phyloP scores from a whole-genome alignment of 1,139 yeast genomes.

The Pichia sp. region DNA sequence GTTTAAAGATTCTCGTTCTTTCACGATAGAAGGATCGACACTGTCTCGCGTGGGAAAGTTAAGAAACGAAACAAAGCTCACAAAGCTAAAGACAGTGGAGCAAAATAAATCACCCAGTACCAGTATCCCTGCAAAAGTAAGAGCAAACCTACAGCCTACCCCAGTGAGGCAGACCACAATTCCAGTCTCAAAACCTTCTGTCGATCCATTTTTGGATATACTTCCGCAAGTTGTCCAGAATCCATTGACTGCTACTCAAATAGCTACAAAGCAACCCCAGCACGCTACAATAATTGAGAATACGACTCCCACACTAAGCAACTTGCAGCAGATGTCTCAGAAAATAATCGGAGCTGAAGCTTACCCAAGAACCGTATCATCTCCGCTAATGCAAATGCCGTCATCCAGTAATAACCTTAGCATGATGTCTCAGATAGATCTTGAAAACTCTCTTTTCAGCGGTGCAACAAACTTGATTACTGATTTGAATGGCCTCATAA shows the following conservation, averaged over 20 bases:
- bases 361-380: neutral
- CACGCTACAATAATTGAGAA: neutral
- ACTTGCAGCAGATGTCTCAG: neutral
- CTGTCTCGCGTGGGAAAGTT: conserved; percentile 17
- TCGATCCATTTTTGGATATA: conserved; percentile 19
- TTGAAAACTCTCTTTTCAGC: conserved; percentile 38
- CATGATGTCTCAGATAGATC: conserved; percentile 17
- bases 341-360: neutral
- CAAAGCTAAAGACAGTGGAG: neutral
- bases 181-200: conserved; percentile 5
- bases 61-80: conserved; percentile 14
- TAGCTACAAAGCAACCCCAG: neutral
- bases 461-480: conserved; percentile 51
- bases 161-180: conserved; percentile 1
- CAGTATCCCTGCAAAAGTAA: no score
- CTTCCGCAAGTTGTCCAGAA: conserved; percentile 35
- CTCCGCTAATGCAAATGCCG: neutral
- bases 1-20: conserved; percentile 34
- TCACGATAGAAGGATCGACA: conserved; percentile 14
- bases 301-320: neutral
- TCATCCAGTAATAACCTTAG: neutral
- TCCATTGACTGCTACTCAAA: conserved; percentile 13
- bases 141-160: no score
- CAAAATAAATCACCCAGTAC: no score
- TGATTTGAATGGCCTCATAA: conserved; percentile 45